Evolutionary conservation across 2,329 filamentous ascomycete species (phyloP).

Genomic region (Clarireedia paspali): DNA sequence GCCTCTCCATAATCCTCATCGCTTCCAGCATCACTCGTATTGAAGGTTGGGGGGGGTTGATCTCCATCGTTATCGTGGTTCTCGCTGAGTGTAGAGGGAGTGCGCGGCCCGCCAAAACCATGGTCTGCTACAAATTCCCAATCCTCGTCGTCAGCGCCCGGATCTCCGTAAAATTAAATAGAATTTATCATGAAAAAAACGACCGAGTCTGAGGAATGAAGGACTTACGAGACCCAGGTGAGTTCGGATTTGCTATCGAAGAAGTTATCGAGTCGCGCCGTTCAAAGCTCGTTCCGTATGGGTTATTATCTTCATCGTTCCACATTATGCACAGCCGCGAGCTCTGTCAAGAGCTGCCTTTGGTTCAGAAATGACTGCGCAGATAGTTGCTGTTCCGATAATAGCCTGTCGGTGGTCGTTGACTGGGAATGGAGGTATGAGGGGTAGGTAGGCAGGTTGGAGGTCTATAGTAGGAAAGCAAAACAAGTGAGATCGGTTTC

Average conservation of each 20-base stretch:
- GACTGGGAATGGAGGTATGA: neutral
- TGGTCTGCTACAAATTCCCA: slow-evolving; percentile 40
- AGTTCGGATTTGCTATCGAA: slow-evolving; percentile 56
- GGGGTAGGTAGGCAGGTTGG: neutral
- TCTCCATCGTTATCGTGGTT: slow-evolving; percentile 36
- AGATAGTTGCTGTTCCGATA: too few species aligned
- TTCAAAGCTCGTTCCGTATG: slow-evolving; percentile 86
- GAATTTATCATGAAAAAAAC: slow-evolving; percentile 28
- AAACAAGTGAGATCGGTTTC: too few species aligned
- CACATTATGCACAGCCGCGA: slow-evolving; percentile 57
- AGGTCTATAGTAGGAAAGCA: too few species aligned
- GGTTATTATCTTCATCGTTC: slow-evolving; percentile 99
- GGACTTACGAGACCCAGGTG: slow-evolving; percentile 48
- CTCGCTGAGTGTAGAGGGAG: slow-evolving; percentile 57
- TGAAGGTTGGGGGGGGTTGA: slow-evolving; percentile 20
- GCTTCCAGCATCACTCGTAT: slow-evolving; percentile 37
- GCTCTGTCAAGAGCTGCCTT: neutral
- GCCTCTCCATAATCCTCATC: slow-evolving; percentile 40
- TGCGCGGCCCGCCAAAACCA: slow-evolving; percentile 39
- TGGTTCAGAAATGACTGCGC: neutral
- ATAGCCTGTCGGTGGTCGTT: too few species aligned
- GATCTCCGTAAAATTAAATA: slow-evolving; percentile 28
- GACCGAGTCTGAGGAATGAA: slow-evolving; percentile 3
- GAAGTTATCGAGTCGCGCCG: slow-evolving; percentile 73
- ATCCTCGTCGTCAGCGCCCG: slow-evolving; percentile 35